Evolutionary conservation across 176 grass and related monocot genomes (phyloP), one percentile per base, ranked within the genome.

Genomic region (Areca catechu): DNA sequence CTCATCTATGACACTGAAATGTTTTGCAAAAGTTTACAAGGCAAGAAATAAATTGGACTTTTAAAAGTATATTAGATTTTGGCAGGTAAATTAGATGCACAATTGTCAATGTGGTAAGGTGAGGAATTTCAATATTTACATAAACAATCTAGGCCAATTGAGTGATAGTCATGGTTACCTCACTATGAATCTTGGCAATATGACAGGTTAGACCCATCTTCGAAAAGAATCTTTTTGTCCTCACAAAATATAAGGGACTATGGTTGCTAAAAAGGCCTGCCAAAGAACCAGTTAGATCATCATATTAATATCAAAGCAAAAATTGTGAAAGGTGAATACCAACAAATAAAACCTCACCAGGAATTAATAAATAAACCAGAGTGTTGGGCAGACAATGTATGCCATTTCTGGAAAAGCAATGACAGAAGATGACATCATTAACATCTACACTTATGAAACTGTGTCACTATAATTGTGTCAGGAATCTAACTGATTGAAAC

Each of bases 181-280:
- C 90, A 12, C 86, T 95, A 48, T 89, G 90, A 70, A 95, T 95
- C 54, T 84, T 96, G 48, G 86, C 86, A 74, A 90, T 84, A 71
- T 90, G 92, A 61, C 92, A 90, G 74, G 80, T 68, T 60, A 96
- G 83, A 62, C 92, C 86, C 92, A 96, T 96, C 61, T 82, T 96
- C 9, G 80, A 90, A 71, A 90, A 88, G 16, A 82, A 77, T 71
- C 60, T 71, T 82, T 96, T 96, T 0, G 86, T 88, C 56, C 78
- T 90, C 19, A 84, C 72, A 7, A 96, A 96, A 49, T 90, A 96
- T 27, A 96, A 79, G n/a, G 86, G 86, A 74, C 77, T 82, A 69
- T 96, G 86, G 76, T 90, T 96, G 69, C 92, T 96, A 74, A 96
- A 96, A 68, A 96, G 83, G 10, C 92, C 92, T 96, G 72, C 73